Evolutionary conservation across 371 early-diverging fungal genomes (phyloP).

Genomic region (Amoeboaphelidium protococcarum): DNA sequence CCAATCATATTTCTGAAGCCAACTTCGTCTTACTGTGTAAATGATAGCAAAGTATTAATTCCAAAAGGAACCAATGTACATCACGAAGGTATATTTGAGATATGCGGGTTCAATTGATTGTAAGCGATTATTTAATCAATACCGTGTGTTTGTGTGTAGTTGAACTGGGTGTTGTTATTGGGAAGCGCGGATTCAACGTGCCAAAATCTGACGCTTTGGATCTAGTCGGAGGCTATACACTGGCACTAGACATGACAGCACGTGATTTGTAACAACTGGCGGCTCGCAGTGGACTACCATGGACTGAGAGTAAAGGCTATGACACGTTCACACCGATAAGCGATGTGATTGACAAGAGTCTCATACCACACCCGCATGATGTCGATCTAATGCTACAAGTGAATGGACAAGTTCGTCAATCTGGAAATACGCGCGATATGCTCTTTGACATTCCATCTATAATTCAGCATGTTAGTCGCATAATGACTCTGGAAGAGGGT

Average conservation of each 20-base stretch:
- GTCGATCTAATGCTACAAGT: slow-evolving; percentile 56
- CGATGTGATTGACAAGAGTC: slow-evolving; percentile 42
- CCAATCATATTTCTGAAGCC: slow-evolving; percentile 90
- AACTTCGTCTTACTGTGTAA: slow-evolving; percentile 44
- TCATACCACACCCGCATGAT: slow-evolving; percentile 36
- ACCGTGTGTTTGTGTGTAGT: slow-evolving; percentile 14
- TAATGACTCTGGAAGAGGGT: slow-evolving; percentile 60
- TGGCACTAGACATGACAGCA: slow-evolving; percentile 79
- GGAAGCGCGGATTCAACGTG: slow-evolving; percentile 51
- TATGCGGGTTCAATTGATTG: neutral
- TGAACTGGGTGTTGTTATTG: slow-evolving; percentile 79
- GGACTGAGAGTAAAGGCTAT: slow-evolving; percentile 80
- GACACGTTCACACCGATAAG: slow-evolving; percentile 83
- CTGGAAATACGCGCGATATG: slow-evolving; percentile 70
- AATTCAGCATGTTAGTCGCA: slow-evolving; percentile 41
- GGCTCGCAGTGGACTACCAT: slow-evolving; percentile 23
- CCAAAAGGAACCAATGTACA: slow-evolving; percentile 55
- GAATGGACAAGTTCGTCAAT: slow-evolving; percentile 41
- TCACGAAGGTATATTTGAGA: slow-evolving; percentile 34
- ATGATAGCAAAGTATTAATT: slow-evolving; percentile 44
- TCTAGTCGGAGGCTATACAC: slow-evolving; percentile 47
- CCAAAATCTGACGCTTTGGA: slow-evolving; percentile 25
- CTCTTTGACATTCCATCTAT: slow-evolving; percentile 52
- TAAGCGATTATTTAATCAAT: slow-evolving; percentile 1
- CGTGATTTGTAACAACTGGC: slow-evolving; percentile 37